Evolutionary conservation across 1,284 basidiomycete species (phyloP).

Genomic region (Pseudozyma flocculosa): DNA sequence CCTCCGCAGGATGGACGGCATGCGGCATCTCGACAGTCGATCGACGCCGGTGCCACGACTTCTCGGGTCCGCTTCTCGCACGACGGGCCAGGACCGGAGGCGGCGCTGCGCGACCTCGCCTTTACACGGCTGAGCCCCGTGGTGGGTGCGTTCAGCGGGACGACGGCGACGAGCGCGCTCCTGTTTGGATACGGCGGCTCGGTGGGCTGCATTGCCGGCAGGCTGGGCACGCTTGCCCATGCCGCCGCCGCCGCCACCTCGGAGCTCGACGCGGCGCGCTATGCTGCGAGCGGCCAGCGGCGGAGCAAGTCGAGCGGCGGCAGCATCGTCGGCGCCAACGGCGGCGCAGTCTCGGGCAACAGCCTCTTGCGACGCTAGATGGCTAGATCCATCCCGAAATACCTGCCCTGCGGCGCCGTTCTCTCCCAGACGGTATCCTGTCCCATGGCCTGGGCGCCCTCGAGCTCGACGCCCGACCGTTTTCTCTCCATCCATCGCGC

Average conservation of each 20-base stretch:
- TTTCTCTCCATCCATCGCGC: too few relatives aligned
- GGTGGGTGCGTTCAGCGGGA: neutral
- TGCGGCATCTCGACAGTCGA: neutral
- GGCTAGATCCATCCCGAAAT: too few relatives aligned
- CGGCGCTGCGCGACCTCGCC: conserved; percentile 2
- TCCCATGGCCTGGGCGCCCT: too few relatives aligned
- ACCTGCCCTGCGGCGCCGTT: too few relatives aligned
- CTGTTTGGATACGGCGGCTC: conserved; percentile 33
- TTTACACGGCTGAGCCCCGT: conserved; percentile 30
- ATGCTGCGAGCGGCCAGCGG: neutral
- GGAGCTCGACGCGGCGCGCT: neutral
- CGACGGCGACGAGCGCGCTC: neutral
- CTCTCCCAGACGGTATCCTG: too few relatives aligned
- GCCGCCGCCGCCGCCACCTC: neutral
- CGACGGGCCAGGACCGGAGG: too few relatives aligned
- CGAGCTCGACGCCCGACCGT: too few relatives aligned
- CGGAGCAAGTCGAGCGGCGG: neutral
- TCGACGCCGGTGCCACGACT: neutral
- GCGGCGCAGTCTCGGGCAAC: too few relatives aligned
- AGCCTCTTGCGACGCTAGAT: too few relatives aligned
- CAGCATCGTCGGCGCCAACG: neutral
- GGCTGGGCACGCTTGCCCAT: neutral
- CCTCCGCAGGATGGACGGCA: neutral
- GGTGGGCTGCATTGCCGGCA: conserved; percentile 3
- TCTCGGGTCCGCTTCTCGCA: neutral